Percentiles rank a stretch among this genome's conserved stretches.
Conservation (phyloP, 306 rosid species). For the Hippophae rhamnoides region DNA sequence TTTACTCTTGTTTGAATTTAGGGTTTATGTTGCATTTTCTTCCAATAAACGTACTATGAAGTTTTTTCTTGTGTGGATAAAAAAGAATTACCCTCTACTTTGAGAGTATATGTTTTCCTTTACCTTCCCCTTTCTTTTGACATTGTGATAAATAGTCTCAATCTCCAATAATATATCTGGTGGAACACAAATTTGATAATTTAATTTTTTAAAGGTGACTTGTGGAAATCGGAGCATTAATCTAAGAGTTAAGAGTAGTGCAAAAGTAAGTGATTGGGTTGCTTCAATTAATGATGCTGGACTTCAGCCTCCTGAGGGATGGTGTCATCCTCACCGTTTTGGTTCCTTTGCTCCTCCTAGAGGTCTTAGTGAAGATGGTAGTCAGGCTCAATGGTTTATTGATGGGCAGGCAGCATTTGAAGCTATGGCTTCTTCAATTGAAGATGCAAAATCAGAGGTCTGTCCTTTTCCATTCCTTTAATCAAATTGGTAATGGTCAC, state of each 20-base stretch:
- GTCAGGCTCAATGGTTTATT: slow-evolving; percentile 90
- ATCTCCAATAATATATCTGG: too few species aligned
- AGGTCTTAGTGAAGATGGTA: slow-evolving; percentile 83
- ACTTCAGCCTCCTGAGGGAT: slow-evolving; percentile 93
- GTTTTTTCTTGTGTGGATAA: too few species aligned
- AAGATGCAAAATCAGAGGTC: slow-evolving; percentile 93
- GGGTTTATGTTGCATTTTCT: too few species aligned
- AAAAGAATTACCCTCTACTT: too few species aligned
- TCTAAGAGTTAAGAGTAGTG: slow-evolving; percentile 58
- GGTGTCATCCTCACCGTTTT: slow-evolving; percentile 97
- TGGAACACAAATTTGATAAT: too few species aligned
- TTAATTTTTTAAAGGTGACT: slow-evolving; percentile 47
- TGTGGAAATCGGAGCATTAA: slow-evolving; percentile 78
- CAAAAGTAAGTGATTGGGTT: slow-evolving; percentile 88
- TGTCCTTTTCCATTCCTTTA: slow-evolving; percentile 19
- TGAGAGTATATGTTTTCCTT: too few species aligned
- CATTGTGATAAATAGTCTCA: too few species aligned
- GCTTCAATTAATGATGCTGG: slow-evolving; percentile 95
- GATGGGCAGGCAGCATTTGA: slow-evolving; percentile 94
- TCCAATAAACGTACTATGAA: too few species aligned
- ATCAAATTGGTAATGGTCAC: slow-evolving; percentile 6
- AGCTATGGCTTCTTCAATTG: slow-evolving; percentile 84
- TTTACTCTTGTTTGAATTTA: too few species aligned
- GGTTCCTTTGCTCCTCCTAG: slow-evolving; percentile 98
- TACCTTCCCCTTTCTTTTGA: too few species aligned